Base-by-base conservation (phyloP, 345 rosid genomes). In the Aegle marmelos region DNA sequence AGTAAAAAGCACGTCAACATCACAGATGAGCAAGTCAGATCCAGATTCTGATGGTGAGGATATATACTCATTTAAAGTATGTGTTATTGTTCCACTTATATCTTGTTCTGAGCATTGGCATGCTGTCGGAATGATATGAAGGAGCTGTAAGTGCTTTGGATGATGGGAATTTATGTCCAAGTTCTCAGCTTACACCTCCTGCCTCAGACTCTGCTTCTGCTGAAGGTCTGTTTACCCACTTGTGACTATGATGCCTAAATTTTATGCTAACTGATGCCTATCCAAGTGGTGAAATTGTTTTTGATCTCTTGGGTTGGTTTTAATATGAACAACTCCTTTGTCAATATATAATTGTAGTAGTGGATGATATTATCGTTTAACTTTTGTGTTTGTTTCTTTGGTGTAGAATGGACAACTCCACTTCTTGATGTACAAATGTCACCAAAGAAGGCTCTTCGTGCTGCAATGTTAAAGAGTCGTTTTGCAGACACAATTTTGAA, bases 371-470 rank as follows among this genome's bases (percentile, higher is more conserved):
- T 30, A 5, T 45, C 24, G 7, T 57, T 41, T 68, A 24, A 25
- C 53, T 75, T 37, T 45, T 31, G 19, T 57, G 27, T 73, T 53
- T 67, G 39, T 36, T 37, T 79, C 7, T 31, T 37, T 83, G 54
- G 30, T 82, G 76, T 82, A 95, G 98, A 79, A 37, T 88, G 86
- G 87, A 74, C 68, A 78, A 57, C 82, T 41, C 37, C 88, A 45
- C 59, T 74, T 76, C 80, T 84, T 73, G 88, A 81, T 64, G 80
- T 82, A 13, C 92, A 81, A 62, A 72, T 93, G 78, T 91, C 98
- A 28, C 93, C 98, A 6, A 79, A 85, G 63, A 95, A 88, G 81
- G 97, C 93, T 76, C 89, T 93, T 16, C 95, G 98, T 41, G 97
- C 92, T 83, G 98, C 94, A 60, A 88, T 86, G 57, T 76, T 95